Base-by-base conservation (phyloP, 1,139 yeast genomes). In the Yamadazyma atlantica region DNA sequence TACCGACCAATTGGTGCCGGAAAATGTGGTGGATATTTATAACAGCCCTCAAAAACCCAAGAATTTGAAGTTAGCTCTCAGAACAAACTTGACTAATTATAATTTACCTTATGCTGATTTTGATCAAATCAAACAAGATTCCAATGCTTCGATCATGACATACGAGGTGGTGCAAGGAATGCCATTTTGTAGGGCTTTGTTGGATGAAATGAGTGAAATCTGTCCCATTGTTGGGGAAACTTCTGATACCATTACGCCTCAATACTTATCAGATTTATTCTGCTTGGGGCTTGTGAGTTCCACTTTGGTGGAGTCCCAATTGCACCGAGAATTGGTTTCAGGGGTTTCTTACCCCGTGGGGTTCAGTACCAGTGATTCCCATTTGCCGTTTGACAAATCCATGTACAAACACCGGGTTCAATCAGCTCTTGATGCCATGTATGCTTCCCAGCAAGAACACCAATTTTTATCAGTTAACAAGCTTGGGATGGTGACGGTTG, bases 341-440 rank as follows among this genome's bases (percentile, higher is more conserved):
- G 77, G 77, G 0, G 51, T 62, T n/a, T 64, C 75, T 1, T 70
- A 60, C 45, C 65, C 76, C 1, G 66, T 72, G 13, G 77, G 76
- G 0, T 69, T 69, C 41, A 55, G 55, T 31, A 54, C 69, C 11
- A 52, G 43, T 38, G 62, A 58, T 33, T 48, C 55, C 3, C 40
- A 46, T 24, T 39, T 48, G 11, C 39, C 49, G 3, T 56, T 55
- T 36, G 55, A 58, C 37, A 51, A 51, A 32, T 48, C 40, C 11
- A 55, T 55, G 52, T 60, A 57, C 35, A 34, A 35, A 10, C 60
- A 60, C 43, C 59, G 57, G 36, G 41, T 69, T n/a, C 50, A 53
- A 3, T 50, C 66, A 25, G 69, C 68, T 4, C 47, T 63, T 37
- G 75, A 72, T 45, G 67, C 78, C 1, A 62, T 71, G 55, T 56